phyloP scores from a whole-genome alignment of 257 asterid genomes.

The Buddleja alternifolia region DNA sequence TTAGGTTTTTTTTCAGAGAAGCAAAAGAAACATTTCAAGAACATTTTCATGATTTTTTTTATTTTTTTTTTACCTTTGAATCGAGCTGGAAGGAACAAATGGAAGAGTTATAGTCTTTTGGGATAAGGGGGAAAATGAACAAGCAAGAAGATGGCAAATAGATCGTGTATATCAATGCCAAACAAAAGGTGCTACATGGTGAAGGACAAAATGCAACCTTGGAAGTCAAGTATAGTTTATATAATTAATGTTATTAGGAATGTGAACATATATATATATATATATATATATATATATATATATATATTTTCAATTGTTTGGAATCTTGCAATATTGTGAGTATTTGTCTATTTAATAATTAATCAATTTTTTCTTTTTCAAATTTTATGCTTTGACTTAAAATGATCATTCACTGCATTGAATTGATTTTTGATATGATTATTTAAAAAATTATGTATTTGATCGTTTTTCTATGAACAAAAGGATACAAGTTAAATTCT shows the following conservation, averaged over 20 bases:
- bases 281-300: neutral
- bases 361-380: no score
- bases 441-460: no score
- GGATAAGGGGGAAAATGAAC: neutral
- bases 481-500: no score
- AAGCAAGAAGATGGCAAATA: conserved; percentile 28
- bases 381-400: no score
- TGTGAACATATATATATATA: neutral
- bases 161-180: conserved; percentile 37
- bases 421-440: no score
- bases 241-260: neutral
- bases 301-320: neutral
- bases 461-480: no score
- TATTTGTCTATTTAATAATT: no score
- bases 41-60: neutral
- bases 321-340: neutral
- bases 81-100: neutral
- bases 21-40: conserved; percentile 37
- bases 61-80: conserved; percentile 16
- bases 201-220: conserved; percentile 40
- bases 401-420: no score
- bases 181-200: conserved; percentile 19
- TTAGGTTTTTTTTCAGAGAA: conserved; percentile 33
- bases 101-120: conserved; percentile 12
- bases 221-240: conserved; percentile 39